These are phyloP conservation scores for Ceratobasidium sp. DNA, from an alignment of 1,284 basidiomycete genomes.

Conservation along the genomic window DNA sequence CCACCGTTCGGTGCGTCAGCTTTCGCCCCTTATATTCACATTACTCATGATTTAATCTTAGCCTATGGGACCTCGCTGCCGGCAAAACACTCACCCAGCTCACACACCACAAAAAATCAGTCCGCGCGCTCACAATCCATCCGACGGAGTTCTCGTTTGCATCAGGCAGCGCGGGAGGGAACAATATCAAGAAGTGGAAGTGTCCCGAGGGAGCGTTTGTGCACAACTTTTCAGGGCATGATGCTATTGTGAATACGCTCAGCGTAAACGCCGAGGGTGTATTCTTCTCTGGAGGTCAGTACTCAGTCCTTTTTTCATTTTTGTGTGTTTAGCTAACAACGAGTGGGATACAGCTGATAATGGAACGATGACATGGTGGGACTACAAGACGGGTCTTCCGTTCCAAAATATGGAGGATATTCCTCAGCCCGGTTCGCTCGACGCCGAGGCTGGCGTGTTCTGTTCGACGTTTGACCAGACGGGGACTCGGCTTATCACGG, in stretches of 20 bases:
- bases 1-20: slow-evolving; percentile 83
- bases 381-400: slow-evolving; percentile 93
- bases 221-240: slow-evolving; percentile 95
- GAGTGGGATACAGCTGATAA: slow-evolving; percentile 76
- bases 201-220: slow-evolving; percentile 96
- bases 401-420: slow-evolving; percentile 96
- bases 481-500: slow-evolving; percentile 94
- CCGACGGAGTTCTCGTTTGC: slow-evolving; percentile 98
- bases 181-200: slow-evolving; percentile 99
- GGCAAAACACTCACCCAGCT: slow-evolving; percentile 96
- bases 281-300: slow-evolving; percentile 93
- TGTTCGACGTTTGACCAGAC: slow-evolving; percentile 97
- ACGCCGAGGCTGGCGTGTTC: slow-evolving; percentile 95
- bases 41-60: slow-evolving; percentile 55
- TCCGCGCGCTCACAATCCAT: slow-evolving; percentile 93
- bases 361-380: slow-evolving; percentile 91
- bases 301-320: slow-evolving; percentile 42
- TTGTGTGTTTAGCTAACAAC: slow-evolving; percentile 36
- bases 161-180: slow-evolving; percentile 93
- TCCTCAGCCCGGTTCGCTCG: slow-evolving; percentile 96
- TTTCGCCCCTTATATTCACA: not conserved
- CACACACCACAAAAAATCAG: slow-evolving; percentile 99
- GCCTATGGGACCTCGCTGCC: slow-evolving; percentile 98
- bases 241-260: slow-evolving; percentile 97
- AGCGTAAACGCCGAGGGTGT: slow-evolving; percentile 96